Conservation (phyloP, 108 stramenopile genomes). For the Nitzschia sp. region DNA sequence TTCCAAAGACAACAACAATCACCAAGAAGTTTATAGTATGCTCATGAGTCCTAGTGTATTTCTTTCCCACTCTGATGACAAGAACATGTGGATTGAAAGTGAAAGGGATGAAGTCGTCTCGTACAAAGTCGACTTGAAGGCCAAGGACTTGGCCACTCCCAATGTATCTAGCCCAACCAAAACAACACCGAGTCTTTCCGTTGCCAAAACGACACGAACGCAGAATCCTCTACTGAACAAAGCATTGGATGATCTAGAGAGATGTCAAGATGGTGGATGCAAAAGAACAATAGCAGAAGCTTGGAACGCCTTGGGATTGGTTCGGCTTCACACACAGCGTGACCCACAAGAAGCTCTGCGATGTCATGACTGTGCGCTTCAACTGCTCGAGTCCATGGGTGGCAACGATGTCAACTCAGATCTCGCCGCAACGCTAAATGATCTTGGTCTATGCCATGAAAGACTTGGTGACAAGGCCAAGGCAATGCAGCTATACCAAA, state of each 20-base stretch:
- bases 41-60: background rate
- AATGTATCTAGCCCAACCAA: background rate
- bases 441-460: slow-evolving; percentile 33
- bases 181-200: background rate
- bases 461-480: slow-evolving; percentile 12
- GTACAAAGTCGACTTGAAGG: background rate
- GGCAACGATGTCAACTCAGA: background rate
- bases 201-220: slow-evolving; percentile 1
- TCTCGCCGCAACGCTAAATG: slow-evolving; percentile 23
- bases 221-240: slow-evolving; percentile 8
- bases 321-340: slow-evolving; percentile 35
- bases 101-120: background rate
- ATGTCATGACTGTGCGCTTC: slow-evolving; percentile 28
- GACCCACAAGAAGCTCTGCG: slow-evolving; percentile 20
- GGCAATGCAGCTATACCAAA: slow-evolving; percentile 16
- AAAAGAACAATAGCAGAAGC: slow-evolving; percentile 8
- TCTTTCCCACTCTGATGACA: background rate
- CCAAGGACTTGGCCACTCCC: background rate
- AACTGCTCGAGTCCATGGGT: slow-evolving; percentile 6
- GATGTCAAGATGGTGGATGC: background rate
- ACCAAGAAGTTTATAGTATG: too few species aligned
- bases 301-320: slow-evolving; percentile 36
- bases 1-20: too few species aligned
- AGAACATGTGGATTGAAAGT: background rate
- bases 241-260: slow-evolving; percentile 10